phyloP scores from a whole-genome alignment of 768 basidiomycete species.

The Xerocomus brunneocitrinus region DNA sequence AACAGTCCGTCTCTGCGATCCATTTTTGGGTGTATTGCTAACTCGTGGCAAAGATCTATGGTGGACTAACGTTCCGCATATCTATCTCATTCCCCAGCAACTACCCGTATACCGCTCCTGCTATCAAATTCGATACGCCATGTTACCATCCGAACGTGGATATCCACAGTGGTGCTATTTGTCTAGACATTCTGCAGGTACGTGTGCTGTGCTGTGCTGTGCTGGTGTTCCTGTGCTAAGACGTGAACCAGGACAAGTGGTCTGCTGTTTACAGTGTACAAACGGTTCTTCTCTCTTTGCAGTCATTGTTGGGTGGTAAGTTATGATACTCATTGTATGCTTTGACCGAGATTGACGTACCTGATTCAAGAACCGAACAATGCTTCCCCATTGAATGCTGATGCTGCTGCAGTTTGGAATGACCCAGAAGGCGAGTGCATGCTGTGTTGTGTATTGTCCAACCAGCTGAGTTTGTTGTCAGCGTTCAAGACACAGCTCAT shows the following conservation, averaged over 20 bases:
- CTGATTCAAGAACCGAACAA: slow-evolving; percentile 77
- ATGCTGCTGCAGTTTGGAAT: slow-evolving; percentile 80
- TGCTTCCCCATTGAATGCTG: slow-evolving; percentile 82
- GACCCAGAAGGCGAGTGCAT: slow-evolving; percentile 52
- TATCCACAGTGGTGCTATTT: slow-evolving; percentile 69
- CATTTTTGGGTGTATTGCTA: background rate
- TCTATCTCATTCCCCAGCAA: slow-evolving; percentile 81
- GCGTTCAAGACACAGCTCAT: slow-evolving; percentile 70
- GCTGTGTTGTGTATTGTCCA: background rate
- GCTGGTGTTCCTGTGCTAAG: slow-evolving; percentile 4
- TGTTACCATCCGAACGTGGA: slow-evolving; percentile 94
- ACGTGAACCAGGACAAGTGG: slow-evolving; percentile 71
- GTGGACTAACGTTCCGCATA: slow-evolving; percentile 76
- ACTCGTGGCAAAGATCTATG: slow-evolving; percentile 56
- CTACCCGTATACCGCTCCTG: slow-evolving; percentile 83
- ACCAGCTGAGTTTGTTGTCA: slow-evolving; percentile 21
- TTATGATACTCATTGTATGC: slow-evolving; percentile 2
- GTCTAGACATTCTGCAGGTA: slow-evolving; percentile 85
- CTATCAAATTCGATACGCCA: slow-evolving; percentile 83
- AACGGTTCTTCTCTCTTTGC: slow-evolving; percentile 82
- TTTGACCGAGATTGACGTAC: background rate
- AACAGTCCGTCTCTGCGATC: slow-evolving; percentile 39
- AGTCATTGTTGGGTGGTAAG: slow-evolving; percentile 82
- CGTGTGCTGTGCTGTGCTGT: slow-evolving; percentile 3
- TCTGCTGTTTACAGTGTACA: slow-evolving; percentile 91